phyloP scores from a whole-genome alignment of 768 basidiomycete species.

The Royoungia palumana region DNA sequence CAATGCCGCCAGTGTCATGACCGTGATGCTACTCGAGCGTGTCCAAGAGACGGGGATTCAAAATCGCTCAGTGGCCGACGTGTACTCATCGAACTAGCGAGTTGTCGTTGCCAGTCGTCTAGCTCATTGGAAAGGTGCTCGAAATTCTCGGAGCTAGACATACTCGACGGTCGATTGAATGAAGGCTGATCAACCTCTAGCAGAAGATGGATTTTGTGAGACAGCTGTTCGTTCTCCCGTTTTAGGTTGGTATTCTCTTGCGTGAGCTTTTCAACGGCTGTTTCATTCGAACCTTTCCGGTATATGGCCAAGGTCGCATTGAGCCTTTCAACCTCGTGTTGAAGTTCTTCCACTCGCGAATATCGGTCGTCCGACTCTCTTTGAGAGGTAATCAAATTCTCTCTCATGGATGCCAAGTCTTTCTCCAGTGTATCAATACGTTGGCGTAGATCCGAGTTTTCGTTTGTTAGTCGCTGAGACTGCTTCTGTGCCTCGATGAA shows the following conservation, averaged over 20 bases:
- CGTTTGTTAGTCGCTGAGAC: conserved; percentile 61
- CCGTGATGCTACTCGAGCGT: conserved; percentile 60
- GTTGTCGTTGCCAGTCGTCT: conserved; percentile 83
- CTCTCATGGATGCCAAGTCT: conserved; percentile 68
- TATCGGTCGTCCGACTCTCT: conserved; percentile 78
- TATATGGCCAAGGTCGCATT: conserved; percentile 70
- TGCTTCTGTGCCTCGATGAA: conserved; percentile 78
- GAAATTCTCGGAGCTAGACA: conserved; percentile 82
- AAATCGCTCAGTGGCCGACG: conserved; percentile 72
- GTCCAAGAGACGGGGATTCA: conserved; percentile 52
- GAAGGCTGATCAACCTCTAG: conserved; percentile 82
- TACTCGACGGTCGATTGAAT: conserved; percentile 67
- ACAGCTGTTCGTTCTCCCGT: conserved; percentile 83
- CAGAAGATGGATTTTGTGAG: conserved; percentile 87
- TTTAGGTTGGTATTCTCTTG: conserved; percentile 76
- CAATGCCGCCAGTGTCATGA: conserved; percentile 34
- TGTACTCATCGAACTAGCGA: conserved; percentile 74
- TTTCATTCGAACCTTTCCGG: conserved; percentile 74
- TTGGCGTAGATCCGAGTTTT: conserved; percentile 73
- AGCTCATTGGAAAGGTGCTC: conserved; percentile 77
- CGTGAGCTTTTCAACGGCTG: conserved; percentile 75
- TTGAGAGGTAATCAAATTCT: conserved; percentile 66
- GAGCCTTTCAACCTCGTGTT: conserved; percentile 75
- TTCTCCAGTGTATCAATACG: conserved; percentile 73
- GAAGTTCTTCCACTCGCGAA: conserved; percentile 72